Conservation (phyloP, 768 basidiomycete genomes). For the Mycena chlorophos region DNA sequence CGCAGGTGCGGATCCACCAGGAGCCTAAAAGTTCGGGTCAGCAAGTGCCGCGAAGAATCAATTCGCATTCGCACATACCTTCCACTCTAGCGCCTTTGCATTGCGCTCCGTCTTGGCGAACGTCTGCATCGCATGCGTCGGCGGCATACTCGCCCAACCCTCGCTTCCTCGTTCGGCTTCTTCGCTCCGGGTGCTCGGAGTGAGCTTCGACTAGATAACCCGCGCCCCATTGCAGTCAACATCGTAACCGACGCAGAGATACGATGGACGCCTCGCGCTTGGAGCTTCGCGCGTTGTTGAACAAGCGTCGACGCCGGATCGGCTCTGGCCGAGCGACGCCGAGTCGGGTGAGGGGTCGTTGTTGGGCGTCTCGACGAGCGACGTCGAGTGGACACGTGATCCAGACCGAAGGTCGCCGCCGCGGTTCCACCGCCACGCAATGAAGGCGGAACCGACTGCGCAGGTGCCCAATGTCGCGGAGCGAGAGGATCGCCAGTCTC, state of each 20-base stretch:
- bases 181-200: conserved; percentile 48
- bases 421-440: no score
- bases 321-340: conserved; percentile 42
- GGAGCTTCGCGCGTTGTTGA: conserved; percentile 86
- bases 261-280: conserved; percentile 81
- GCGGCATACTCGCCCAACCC: conserved; percentile 97
- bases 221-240: conserved; percentile 64
- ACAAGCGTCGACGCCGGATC: conserved; percentile 83
- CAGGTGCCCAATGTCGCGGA: no score
- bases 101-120: conserved; percentile 58
- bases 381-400: no score
- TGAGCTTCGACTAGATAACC: conserved; percentile 76
- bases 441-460: no score
- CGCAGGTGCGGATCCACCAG: conserved; percentile 27
- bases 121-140: conserved; percentile 91
- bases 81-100: conserved; percentile 20
- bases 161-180: conserved; percentile 43
- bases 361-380: conserved; percentile 64
- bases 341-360: conserved; percentile 87
- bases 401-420: no score
- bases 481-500: no score
- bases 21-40: conserved; percentile 3
- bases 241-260: conserved; percentile 83
- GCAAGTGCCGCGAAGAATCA: no score
- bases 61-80: conserved; percentile 1